Conservation (phyloP, 1,284 basidiomycete genomes). For the Apiotrichum veenhuisii region DNA sequence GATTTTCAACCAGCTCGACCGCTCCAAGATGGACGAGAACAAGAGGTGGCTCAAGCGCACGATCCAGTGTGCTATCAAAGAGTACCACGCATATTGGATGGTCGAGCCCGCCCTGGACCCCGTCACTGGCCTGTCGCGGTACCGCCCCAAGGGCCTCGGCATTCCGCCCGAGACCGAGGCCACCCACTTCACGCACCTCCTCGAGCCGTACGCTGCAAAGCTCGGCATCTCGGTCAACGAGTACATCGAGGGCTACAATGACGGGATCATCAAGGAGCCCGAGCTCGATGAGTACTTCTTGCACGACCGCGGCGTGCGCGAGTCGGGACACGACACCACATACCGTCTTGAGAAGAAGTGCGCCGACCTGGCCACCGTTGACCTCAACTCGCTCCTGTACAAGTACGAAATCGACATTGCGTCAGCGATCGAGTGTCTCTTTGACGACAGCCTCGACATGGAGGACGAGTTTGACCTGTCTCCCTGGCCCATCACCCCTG, state of each 20-base stretch:
- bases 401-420: conserved; percentile 95
- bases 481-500: conserved; percentile 83
- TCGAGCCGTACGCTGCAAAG: conserved; percentile 90
- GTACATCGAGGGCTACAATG: conserved; percentile 94
- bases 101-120: conserved; percentile 87
- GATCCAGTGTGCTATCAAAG: conserved; percentile 95
- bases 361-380: conserved; percentile 91
- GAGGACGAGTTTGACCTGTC: conserved; percentile 87
- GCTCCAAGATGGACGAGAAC: conserved; percentile 74
- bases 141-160: conserved; percentile 87
- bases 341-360: conserved; percentile 94
- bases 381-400: conserved; percentile 76
- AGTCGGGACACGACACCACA: conserved; percentile 94
- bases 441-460: conserved; percentile 82
- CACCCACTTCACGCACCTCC: conserved; percentile 93
- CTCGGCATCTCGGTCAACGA: conserved; percentile 93
- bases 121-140: conserved; percentile 88
- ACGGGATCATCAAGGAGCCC: conserved; percentile 77
- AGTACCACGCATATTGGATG: conserved; percentile 97
- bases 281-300: conserved; percentile 94
- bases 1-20: conserved; percentile 92
- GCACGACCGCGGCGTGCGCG: conserved; percentile 90
- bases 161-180: conserved; percentile 99
- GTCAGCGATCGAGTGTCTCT: conserved; percentile 88
- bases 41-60: conserved; percentile 89